Percentiles rank a stretch among this genome's conserved stretches.
These are phyloP conservation scores for Zarea fungicola DNA, from an alignment of 2,329 filamentous ascomycete genomes.

Conservation along the genomic window DNA sequence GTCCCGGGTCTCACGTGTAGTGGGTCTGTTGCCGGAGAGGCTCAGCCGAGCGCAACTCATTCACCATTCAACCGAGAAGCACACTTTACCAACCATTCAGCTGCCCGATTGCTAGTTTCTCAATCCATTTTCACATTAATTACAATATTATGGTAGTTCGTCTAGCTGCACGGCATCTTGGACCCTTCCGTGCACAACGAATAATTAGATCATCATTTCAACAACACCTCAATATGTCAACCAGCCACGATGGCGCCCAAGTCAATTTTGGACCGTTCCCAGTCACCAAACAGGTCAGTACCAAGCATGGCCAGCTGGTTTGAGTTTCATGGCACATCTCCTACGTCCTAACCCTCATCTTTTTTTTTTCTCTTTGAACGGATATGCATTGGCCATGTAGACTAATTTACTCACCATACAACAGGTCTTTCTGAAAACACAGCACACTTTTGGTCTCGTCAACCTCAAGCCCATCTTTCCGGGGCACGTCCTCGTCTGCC, in stretches of 20 bases:
- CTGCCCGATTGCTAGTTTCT: background rate
- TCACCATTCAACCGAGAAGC: too few species aligned
- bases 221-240: conserved; percentile 21
- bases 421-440: conserved; percentile 87
- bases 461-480: conserved; percentile 94
- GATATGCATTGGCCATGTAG: too few species aligned
- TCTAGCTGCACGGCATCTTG: background rate
- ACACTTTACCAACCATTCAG: background rate
- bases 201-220: conserved; percentile 16
- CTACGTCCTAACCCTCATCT: background rate
- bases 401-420: too few species aligned
- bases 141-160: background rate
- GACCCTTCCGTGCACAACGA: background rate
- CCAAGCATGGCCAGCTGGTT: too few species aligned
- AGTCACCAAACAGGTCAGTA: conserved; percentile 66
- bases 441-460: conserved; percentile 78
- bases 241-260: conserved; percentile 19
- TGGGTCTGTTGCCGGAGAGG: too few species aligned
- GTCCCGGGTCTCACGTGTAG: too few species aligned
- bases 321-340: too few species aligned
- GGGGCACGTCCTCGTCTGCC: conserved; percentile 88
- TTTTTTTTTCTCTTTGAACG: too few species aligned
- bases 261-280: conserved; percentile 72
- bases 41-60: too few species aligned
- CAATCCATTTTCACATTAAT: background rate